phyloP scores from a whole-genome alignment of 768 basidiomycete genomes.

The Dacryopinax primogenitus region DNA sequence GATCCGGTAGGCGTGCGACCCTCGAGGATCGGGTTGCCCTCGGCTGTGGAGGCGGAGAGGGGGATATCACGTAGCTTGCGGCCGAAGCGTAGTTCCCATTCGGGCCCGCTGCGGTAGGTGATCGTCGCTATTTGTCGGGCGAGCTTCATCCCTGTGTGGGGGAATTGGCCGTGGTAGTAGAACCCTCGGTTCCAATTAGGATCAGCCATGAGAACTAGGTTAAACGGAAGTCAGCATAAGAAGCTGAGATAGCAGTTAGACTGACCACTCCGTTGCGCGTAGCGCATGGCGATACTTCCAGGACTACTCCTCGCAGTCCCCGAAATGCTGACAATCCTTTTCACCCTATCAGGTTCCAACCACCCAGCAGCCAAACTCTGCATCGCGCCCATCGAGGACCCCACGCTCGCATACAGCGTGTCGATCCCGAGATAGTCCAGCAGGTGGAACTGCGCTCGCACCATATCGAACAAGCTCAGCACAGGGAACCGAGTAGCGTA shows the following conservation, averaged over 20 bases:
- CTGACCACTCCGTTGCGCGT: constrained; percentile 89
- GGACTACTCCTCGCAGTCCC: constrained; percentile 89
- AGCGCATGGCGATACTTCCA: constrained; percentile 87
- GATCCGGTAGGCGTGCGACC: constrained; percentile 17
- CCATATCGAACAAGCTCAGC: constrained; percentile 93
- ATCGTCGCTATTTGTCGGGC: constrained; percentile 98
- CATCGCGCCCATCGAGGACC: constrained; percentile 96
- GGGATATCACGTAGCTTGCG: constrained; percentile 48
- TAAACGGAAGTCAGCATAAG: neutral
- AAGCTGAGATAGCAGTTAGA: constrained; percentile 14
- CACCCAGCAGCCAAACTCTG: constrained; percentile 93
- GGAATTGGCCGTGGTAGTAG: constrained; percentile 90
- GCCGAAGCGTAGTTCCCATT: constrained; percentile 98
- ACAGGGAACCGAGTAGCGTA: constrained; percentile 90
- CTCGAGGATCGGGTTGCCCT: constrained; percentile 21
- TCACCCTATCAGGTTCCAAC: constrained; percentile 77
- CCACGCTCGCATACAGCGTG: constrained; percentile 84
- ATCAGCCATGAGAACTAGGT: constrained; percentile 93
- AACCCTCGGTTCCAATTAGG: constrained; percentile 99
- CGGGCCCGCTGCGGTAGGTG: constrained; percentile 95
- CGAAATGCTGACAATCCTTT: constrained; percentile 84
- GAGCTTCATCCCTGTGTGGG: constrained; percentile 96
- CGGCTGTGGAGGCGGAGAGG: neutral
- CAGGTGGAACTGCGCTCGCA: constrained; percentile 76
- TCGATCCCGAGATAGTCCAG: constrained; percentile 74